A percentile compares a stretch with the other conserved stretches of the same genome.
phyloP scores from a whole-genome alignment of 2,329 filamentous ascomycete species.

The Aspergillus sp. region DNA sequence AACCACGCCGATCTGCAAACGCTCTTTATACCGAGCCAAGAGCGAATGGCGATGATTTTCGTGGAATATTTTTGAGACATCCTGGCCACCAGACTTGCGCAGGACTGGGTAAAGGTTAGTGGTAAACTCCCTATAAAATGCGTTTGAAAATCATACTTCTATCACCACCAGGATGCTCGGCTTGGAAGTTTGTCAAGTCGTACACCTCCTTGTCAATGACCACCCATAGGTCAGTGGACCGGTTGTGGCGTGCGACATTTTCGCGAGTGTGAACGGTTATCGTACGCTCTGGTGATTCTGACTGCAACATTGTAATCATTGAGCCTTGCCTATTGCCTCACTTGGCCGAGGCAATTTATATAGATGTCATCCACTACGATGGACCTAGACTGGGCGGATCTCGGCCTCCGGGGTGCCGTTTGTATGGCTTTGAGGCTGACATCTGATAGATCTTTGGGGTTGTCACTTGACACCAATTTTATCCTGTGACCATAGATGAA shows the following conservation, averaged over 20 bases:
- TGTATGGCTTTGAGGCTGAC: not conserved
- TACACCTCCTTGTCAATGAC: slow-evolving; percentile 20
- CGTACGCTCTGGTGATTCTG: not conserved
- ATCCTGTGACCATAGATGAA: too few species aligned
- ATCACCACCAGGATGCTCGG: slow-evolving; percentile 20
- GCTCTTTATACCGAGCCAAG: slow-evolving; percentile 2
- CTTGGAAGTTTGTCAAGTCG: slow-evolving; percentile 19
- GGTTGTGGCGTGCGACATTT: slow-evolving; percentile 7
- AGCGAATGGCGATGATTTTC: slow-evolving; percentile 2
- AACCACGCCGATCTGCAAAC: slow-evolving; percentile 4
- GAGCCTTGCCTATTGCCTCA: not conserved
- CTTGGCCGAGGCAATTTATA: not conserved
- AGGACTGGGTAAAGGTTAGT: slow-evolving; percentile 1
- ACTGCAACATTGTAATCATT: not conserved
- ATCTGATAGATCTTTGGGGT: not conserved
- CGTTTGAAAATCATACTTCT: not conserved
- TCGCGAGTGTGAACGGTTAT: not conserved
- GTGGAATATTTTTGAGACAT: slow-evolving; percentile 5
- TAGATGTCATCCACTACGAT: not conserved
- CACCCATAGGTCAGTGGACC: slow-evolving; percentile 17
- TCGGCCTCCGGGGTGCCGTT: not conserved
- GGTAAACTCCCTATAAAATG: too few species aligned
- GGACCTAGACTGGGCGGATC: too few species aligned
- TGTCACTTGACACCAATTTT: not conserved
- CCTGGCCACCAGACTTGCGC: slow-evolving; percentile 1